Conservation (phyloP, 192 early-diverging fungal species). For the Coemansia javaensis region DNA sequence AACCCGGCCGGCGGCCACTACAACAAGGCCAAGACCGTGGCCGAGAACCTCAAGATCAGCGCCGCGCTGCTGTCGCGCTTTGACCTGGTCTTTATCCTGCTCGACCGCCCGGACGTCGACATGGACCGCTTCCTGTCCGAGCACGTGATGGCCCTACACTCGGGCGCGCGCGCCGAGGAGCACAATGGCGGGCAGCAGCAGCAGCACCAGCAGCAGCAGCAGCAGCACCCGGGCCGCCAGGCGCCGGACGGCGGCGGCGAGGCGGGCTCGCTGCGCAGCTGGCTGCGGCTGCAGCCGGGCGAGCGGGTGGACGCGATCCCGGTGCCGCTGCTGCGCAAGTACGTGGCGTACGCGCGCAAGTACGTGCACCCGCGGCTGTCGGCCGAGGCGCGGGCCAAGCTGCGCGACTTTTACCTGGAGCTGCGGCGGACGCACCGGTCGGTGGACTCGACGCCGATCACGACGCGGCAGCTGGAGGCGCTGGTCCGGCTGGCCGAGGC, state of each 20-base stretch:
- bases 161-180: conserved; percentile 17
- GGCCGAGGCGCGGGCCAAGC: conserved; percentile 51
- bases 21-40: conserved; percentile 77
- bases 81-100: conserved; percentile 76
- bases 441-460: conserved; percentile 69
- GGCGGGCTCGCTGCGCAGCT: conserved; percentile 7
- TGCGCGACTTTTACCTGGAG: conserved; percentile 72
- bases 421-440: conserved; percentile 60
- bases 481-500: conserved; percentile 74
- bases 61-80: conserved; percentile 72
- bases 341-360: conserved; percentile 81
- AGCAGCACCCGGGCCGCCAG: conserved; percentile 1
- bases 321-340: conserved; percentile 65
- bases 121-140: conserved; percentile 78
- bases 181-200: conserved; percentile 1
- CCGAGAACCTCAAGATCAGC: conserved; percentile 71
- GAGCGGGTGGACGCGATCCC: conserved; percentile 62
- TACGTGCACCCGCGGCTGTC: conserved; percentile 69
- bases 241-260: neutral
- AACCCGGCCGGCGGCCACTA: conserved; percentile 85
- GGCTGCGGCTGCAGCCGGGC: conserved; percentile 51
- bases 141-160: conserved; percentile 71
- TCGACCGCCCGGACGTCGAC: conserved; percentile 72
- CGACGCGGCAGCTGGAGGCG: conserved; percentile 78
- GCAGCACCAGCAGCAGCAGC: neutral